These are phyloP conservation scores for Podospora anserina DNA, from an alignment of 495 filamentous ascomycete genomes.

Conservation along the genomic window DNA sequence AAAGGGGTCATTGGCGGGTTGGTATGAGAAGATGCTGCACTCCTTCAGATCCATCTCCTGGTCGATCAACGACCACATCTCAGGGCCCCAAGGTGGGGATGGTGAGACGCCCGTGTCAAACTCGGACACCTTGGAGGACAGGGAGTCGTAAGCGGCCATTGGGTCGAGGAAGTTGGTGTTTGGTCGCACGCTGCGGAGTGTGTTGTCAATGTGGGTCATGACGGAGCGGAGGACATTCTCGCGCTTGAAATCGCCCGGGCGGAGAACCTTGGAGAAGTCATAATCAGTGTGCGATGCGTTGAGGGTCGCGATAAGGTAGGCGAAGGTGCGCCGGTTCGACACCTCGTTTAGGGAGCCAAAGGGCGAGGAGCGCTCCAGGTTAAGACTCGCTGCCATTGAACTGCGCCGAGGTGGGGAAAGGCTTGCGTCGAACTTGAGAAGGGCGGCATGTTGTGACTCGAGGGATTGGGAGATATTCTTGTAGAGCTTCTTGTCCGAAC, in stretches of 20 bases:
- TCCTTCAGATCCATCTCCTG: slow-evolving; percentile 86
- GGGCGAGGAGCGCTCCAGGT: slow-evolving; percentile 78
- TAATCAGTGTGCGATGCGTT: slow-evolving; percentile 97
- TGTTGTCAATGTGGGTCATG: slow-evolving; percentile 81
- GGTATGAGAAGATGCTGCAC: slow-evolving; percentile 81
- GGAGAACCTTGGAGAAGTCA: slow-evolving; percentile 87
- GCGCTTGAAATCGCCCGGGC: slow-evolving; percentile 80
- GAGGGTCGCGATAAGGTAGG: slow-evolving; percentile 94
- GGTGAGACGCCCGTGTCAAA: slow-evolving; percentile 32
- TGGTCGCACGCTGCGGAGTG: slow-evolving; percentile 77
- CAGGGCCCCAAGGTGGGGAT: slow-evolving; percentile 65
- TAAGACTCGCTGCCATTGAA: slow-evolving; percentile 57
- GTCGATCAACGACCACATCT: slow-evolving; percentile 87
- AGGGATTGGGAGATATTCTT: slow-evolving; percentile 87
- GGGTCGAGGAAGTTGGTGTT: slow-evolving; percentile 29
- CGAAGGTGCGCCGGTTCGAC: slow-evolving; percentile 84
- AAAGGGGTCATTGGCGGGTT: slow-evolving; percentile 78
- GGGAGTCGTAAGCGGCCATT: slow-evolving; percentile 28
- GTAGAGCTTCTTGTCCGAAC: slow-evolving; percentile 93
- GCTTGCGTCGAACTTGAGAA: slow-evolving; percentile 74
- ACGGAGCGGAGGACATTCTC: slow-evolving; percentile 71
- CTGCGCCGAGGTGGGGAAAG: slow-evolving; percentile 71
- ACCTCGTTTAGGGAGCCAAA: slow-evolving; percentile 86
- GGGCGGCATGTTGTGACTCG: slow-evolving; percentile 82
- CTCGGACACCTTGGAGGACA: slow-evolving; percentile 22